Percentiles rank a stretch among this genome's conserved stretches.
Conservation (phyloP, 2,329 filamentous ascomycete genomes). For the Microcyclospora pomicola region DNA sequence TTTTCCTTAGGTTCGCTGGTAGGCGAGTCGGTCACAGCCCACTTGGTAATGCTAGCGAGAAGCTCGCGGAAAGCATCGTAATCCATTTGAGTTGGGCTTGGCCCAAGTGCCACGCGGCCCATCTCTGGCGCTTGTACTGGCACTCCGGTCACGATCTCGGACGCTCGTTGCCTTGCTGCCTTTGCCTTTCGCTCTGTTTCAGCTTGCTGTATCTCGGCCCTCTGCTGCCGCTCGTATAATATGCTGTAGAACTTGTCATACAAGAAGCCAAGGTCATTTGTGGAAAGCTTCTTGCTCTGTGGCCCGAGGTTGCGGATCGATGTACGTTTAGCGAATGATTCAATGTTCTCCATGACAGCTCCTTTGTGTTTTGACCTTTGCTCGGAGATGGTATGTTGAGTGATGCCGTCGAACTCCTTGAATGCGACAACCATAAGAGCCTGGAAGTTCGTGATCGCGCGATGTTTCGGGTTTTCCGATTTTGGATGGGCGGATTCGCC, state of each 20-base stretch:
- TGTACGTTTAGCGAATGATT: constrained; percentile 92
- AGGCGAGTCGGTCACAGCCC: constrained; percentile 83
- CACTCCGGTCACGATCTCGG: constrained; percentile 35
- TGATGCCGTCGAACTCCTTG: constrained; percentile 93
- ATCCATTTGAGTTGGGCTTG: constrained; percentile 88
- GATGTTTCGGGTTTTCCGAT: constrained; percentile 86
- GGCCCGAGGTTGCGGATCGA: constrained; percentile 91
- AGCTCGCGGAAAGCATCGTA: constrained; percentile 95
- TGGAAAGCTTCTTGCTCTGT: constrained; percentile 79
- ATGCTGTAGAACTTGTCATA: constrained; percentile 93
- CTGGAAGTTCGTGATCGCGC: constrained; percentile 89
- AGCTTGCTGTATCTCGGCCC: constrained; percentile 62
- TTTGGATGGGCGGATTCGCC: constrained; percentile 94
- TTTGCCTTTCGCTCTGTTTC: constrained; percentile 51
- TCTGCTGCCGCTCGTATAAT: constrained; percentile 80
- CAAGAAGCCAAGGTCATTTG: constrained; percentile 73
- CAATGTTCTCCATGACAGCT: constrained; percentile 85
- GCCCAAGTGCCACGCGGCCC: constrained; percentile 74
- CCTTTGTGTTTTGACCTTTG: constrained; percentile 86
- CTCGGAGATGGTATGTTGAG: constrained; percentile 81
- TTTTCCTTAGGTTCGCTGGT: constrained; percentile 40
- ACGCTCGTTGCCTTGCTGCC: constrained; percentile 42
- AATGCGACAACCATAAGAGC: constrained; percentile 99
- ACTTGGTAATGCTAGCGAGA: constrained; percentile 69
- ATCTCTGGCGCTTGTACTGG: constrained; percentile 49